Base-by-base conservation (phyloP, 2,329 filamentous ascomycete genomes). In the Fusarium solani-melongenae region DNA sequence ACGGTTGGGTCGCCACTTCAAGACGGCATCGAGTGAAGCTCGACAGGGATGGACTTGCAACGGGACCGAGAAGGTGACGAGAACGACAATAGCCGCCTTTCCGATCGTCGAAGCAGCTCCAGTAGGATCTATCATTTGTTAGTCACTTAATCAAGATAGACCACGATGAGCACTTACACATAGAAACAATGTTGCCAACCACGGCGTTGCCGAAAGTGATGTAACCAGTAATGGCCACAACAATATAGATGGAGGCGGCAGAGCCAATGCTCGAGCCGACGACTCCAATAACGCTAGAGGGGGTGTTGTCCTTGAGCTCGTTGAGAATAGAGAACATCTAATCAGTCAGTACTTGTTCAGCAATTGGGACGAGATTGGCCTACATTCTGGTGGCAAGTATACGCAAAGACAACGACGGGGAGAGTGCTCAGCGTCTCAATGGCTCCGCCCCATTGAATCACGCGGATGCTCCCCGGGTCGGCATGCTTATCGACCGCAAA, bases 281-380 rank as follows among this genome's bases (percentile, higher is more conserved):
- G 10, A 99, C 95, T 17, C 90, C 89, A 1, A 94, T 92, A 9
- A 96, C 92, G 71, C 92, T 86, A 20, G 81, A 83, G 22, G 94
- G 94, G 4, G 93, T 93, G 82, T 95, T 94, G 80, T 98, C 92
- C 67, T 90, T 88, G 75, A 99, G 94, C 83, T 99, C 96, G 79
- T 99, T 99, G 51, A 99, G 85, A 74, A 99, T 97, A 12, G 96
- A 98, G 82, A 99, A 99, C 96, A 99, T 99, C 94, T 96, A 76
- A 33, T 1, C 15, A 10, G 24, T 64, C 64, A 77, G 61, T 65
- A 22, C 33, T 22, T 38, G 22, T 22, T 44, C 17, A 44, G 8
- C 15, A 17, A 17, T 14, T 6, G 33, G 29, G 8, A 6, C 11
- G 6, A 34, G 9, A 17, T 38, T 58, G 22, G 34, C 90, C 74